Percentiles rank a stretch among this genome's conserved stretches.
Conservation (phyloP, 2,329 filamentous ascomycete genomes). For the Didymella segeticola region DNA sequence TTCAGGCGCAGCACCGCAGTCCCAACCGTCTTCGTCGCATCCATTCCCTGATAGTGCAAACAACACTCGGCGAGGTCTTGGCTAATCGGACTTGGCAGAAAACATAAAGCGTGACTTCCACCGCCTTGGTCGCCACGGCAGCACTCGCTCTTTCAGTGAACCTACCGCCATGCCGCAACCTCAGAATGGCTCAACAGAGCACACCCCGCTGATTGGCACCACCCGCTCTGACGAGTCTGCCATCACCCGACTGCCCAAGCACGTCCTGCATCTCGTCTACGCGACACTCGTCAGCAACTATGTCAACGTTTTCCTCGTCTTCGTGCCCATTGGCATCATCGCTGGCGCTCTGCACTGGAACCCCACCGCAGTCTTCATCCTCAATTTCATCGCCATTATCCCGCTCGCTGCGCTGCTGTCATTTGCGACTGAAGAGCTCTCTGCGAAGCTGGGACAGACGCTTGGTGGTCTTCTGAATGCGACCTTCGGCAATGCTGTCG, state of each 20-base stretch:
- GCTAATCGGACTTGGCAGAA: conserved; percentile 41
- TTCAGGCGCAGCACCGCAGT: conserved; percentile 9
- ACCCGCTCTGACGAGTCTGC: conserved; percentile 32
- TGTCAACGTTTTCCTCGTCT: conserved; percentile 75
- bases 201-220: conserved; percentile 39
- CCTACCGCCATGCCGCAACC: conserved; percentile 30
- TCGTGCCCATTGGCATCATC: conserved; percentile 75
- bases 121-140: conserved; percentile 35
- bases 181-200: conserved; percentile 40
- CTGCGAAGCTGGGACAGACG: conserved; percentile 73
- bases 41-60: conserved; percentile 6
- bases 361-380: conserved; percentile 72
- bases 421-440: conserved; percentile 80
- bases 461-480: conserved; percentile 77
- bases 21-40: conserved; percentile 4
- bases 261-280: conserved; percentile 49
- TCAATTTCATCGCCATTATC: conserved; percentile 84
- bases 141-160: conserved; percentile 15
- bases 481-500: conserved; percentile 81
- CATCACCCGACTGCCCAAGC: conserved; percentile 39
- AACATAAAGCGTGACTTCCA: conserved; percentile 45
- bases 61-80: conserved; percentile 20
- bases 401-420: conserved; percentile 76
- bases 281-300: conserved; percentile 58
- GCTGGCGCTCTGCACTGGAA: conserved; percentile 69